Evolutionary conservation across 2,329 filamentous ascomycete species (phyloP), one percentile per base, ranked within the genome.

Genomic region (Colletotrichum australisinense): DNA sequence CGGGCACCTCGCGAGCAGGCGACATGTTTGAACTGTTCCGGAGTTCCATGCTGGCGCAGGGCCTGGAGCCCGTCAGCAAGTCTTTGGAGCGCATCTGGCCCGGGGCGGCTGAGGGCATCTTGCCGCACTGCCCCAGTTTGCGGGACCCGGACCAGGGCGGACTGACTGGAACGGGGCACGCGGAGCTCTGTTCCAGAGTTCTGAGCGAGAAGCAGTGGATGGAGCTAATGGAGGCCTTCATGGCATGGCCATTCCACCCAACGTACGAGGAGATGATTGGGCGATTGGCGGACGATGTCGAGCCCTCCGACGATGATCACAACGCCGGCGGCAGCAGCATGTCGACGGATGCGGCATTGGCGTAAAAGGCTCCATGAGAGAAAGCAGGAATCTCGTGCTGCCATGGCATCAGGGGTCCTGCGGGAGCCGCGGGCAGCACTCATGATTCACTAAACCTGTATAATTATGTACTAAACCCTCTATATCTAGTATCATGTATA

Each of bases 221-320:
- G 22, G 89, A 92, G 73, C 81, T 94, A 19, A 74, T 91, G 5
- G 84, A 88, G 75, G 87, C 88, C 0, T 94, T 90, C 86, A 85
- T 90, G 80, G 83, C 87, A 63, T 94, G 92, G 92, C 92, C 92
- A 0, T 93, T 93, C 75, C 81, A 82, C 3, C 91, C 90, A 1
- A 76, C 78, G 2, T 88, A 88, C 74, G 57, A 80, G 6, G 83
- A 89, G 72, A 80, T 91, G 65, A 80, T 90, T n/a, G 81, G 82
- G 5, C 82, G 87, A 30, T 75, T 80, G 12, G 59, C 76, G 4
- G 82, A 82, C 22, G 80, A 82, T 4, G 72, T 68, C 1, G 75
- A 80, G 0, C 19, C n/a, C n/a, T 30, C 12, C 6, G 60, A 30
- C 1, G 60, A 69, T 12, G 65, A 59, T 11, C 30, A 22, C 26